Evolutionary conservation across 2,329 filamentous ascomycete species (phyloP).

Genomic region (Colletotrichum ledebouriae): DNA sequence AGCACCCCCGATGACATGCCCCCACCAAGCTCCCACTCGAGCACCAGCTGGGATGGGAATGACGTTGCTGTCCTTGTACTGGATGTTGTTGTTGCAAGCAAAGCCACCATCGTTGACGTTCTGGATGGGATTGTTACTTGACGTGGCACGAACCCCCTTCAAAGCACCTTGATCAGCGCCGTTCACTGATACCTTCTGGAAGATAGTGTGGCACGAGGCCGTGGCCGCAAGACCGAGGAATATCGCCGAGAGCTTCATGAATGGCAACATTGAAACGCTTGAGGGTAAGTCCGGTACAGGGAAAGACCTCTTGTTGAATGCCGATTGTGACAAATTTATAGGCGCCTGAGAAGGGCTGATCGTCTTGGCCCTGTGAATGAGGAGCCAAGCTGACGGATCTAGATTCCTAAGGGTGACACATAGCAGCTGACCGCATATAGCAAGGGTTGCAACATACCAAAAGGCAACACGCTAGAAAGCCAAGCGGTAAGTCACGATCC

Average conservation of each 20-base stretch:
- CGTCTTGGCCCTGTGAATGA: no score
- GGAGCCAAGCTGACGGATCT: no score
- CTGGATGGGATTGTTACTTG: conserved; percentile 63
- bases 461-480: neutral
- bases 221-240: conserved; percentile 46
- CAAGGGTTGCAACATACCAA: neutral
- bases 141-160: conserved; percentile 62
- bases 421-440: neutral
- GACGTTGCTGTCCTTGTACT: conserved; percentile 53
- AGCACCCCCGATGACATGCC: conserved; percentile 64
- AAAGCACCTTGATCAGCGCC: conserved; percentile 63
- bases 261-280: neutral
- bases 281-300: neutral
- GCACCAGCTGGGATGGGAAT: conserved; percentile 62
- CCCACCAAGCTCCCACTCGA: conserved; percentile 62
- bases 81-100: conserved; percentile 60
- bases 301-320: no score
- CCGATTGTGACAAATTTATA: no score
- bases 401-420: no score
- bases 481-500: conserved; percentile 16
- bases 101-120: conserved; percentile 61
- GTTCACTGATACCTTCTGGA: conserved; percentile 60
- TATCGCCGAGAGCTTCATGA: conserved; percentile 40
- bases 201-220: conserved; percentile 57
- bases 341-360: no score